Evolutionary conservation across 306 rosid genomes (phyloP), one percentile per base, ranked within the genome.

Genomic region (Luffa acutangula): DNA sequence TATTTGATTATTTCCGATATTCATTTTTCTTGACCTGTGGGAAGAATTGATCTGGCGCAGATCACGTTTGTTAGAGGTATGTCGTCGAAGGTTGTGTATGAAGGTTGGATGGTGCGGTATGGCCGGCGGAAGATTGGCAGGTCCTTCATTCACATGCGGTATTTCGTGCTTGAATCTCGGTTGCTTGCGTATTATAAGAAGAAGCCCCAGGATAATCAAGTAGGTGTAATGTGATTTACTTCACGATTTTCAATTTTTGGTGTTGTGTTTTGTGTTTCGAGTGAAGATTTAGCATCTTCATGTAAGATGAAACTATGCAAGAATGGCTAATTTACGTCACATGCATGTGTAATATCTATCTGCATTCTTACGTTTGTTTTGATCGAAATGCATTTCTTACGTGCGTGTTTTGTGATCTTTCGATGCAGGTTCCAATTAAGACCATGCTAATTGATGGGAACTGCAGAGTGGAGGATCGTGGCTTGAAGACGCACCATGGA

Each of bases 401-500:
- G 43, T 31, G 76, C 34, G 39, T 34, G 48, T 39, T 83, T 72
- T 39, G 31, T 20, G 63, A 63, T 76, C 71, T 81, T 82, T 80
- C 76, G 76, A 13, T 1, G 66, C 79, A 95, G 99, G 97, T 95
- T 81, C 99, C 99, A 31, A 91, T 95, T 78, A 93, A 95, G 82
- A 90, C 97, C 46, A 82, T 93, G 87, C 80, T 91, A 59, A 91
- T 95, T 64, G 97, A 95, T 84, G 99, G 99, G 10, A 95, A 95
- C 86, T 95, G 99, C 88, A 91, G 99, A 90, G 99, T 95, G 85
- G 99, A 95, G 85, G 99, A 95, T 88, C 94, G 97, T 84, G 99
- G 99, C 69, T 84, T 95, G 90, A 95, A 95, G 94, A 95, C 99
- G 77, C 99, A 95, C 66, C 96, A 90, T 87, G 99, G 99, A 76